Percentiles rank a stretch among this genome's conserved stretches.
These are phyloP conservation scores for Myxozyma lipomycoides DNA, from an alignment of 805 yeast species.

Conservation along the genomic window DNA sequence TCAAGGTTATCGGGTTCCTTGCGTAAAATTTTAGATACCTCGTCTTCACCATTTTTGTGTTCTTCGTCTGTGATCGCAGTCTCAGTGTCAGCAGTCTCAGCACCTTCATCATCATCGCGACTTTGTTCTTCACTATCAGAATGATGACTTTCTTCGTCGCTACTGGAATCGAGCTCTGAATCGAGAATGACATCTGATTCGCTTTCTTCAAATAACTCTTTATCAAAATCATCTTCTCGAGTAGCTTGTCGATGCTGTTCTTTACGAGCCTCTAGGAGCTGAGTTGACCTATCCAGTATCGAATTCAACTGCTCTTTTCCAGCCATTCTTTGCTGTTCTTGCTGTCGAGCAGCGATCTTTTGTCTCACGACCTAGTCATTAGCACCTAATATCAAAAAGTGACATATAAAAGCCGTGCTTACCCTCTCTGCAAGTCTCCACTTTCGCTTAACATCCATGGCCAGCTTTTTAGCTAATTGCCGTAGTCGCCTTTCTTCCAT, in stretches of 20 bases:
- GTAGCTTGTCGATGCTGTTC: constrained; percentile 32
- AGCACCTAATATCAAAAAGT: background rate
- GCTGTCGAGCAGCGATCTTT: constrained; percentile 58
- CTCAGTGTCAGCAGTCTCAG: constrained; percentile 29
- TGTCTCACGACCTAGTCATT: constrained; percentile 50
- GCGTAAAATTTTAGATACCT: background rate
- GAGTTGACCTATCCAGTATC: constrained; percentile 87
- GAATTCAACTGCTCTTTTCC: constrained; percentile 85
- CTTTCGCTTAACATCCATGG: constrained; percentile 78
- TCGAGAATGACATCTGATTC: constrained; percentile 14
- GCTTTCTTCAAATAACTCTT: constrained; percentile 10
- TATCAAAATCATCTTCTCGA: constrained; percentile 31
- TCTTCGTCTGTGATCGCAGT: constrained; percentile 30
- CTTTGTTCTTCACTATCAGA: constrained; percentile 24
- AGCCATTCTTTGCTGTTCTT: constrained; percentile 69
- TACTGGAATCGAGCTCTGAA: constrained; percentile 25
- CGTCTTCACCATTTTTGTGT: constrained; percentile 20
- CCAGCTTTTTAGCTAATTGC: constrained; percentile 73
- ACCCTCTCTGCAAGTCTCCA: constrained; percentile 83
- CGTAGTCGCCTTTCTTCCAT: constrained; percentile 69
- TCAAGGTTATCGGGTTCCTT: constrained; percentile 1
- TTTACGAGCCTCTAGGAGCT: constrained; percentile 79
- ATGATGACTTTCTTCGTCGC: constrained; percentile 23
- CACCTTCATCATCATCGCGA: constrained; percentile 22
- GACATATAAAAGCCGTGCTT: constrained; percentile 38